Percentiles rank a stretch among this genome's conserved stretches.
These are phyloP conservation scores for Zarea fungicola DNA, from an alignment of 2,329 filamentous ascomycete species.

Conservation along the genomic window DNA sequence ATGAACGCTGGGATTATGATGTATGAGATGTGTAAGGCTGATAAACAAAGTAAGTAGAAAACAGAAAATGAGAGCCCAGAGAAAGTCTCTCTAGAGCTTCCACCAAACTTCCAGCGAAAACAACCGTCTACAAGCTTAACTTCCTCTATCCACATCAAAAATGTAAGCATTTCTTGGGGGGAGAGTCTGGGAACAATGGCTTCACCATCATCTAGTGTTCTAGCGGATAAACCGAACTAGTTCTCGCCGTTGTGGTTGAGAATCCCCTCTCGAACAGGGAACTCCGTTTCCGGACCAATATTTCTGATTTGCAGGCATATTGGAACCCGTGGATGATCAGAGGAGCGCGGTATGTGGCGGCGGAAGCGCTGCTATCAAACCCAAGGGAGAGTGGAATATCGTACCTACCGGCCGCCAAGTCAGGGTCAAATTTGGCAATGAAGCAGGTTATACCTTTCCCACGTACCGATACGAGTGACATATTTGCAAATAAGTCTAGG, in stretches of 20 bases:
- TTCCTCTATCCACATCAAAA: conserved; percentile 30
- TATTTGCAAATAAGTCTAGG: conserved; percentile 35
- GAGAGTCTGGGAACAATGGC: conserved; percentile 52
- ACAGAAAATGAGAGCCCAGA: neutral
- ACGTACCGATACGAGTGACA: conserved; percentile 38
- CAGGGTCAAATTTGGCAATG: conserved; percentile 48
- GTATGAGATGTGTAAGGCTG: no score
- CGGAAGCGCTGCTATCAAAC: conserved; percentile 42
- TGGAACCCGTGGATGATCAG: conserved; percentile 74
- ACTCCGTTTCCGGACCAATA: conserved; percentile 67
- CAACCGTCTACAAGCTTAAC: no score
- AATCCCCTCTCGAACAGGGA: conserved; percentile 68
- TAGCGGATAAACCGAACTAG: conserved; percentile 62
- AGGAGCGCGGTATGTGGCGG: conserved; percentile 50
- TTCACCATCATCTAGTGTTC: conserved; percentile 55
- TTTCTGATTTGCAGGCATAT: conserved; percentile 58
- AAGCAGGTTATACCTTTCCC: conserved; percentile 56
- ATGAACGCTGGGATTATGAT: no score
- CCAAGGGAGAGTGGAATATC: conserved; percentile 58
- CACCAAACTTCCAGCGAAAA: no score
- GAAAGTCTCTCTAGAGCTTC: no score
- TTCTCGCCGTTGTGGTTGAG: conserved; percentile 67
- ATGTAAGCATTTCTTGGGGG: conserved; percentile 30
- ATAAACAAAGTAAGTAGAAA: neutral
- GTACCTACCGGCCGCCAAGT: conserved; percentile 46